Base-by-base conservation (phyloP, 345 rosid genomes). In the Cardiospermum halicacabum region DNA sequence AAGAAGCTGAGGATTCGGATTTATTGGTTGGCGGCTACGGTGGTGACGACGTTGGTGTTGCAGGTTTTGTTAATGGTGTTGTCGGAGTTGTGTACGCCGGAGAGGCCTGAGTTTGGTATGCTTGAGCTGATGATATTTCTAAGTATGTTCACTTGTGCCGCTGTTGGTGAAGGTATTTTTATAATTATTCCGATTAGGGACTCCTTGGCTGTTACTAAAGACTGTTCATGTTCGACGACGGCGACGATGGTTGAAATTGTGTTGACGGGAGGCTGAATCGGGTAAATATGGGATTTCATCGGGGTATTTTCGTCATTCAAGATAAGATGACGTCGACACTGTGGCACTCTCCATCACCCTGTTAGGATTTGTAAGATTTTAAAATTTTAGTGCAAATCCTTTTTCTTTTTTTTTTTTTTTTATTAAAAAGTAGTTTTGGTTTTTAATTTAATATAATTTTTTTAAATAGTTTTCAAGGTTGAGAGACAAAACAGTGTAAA, bases 161-260 rank as follows among this genome's bases (percentile, higher is more conserved):
- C 66, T 0, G 83, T 71, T 0, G 91, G 83, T 34, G 81, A 81
- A 72, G 89, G 79, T 5, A 78, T 88, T 55, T 55, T 88, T 83
- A 82, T 88, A n/a, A 83, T 88, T 55, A 69, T 63, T 61, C 89
- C 95, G 1, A 80, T 82, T 0, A 49, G 64, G 1, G 95, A 88
- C 53, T 78, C 89, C 3, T 69, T 88, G 67, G 80, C 77, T 0
- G 87, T 77, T n/a, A 80, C 75, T 30, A 80, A 64, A 16, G 75
- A 84, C 27, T 24, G 25, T 37, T 45, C 55, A 61, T 22, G 28
- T 30, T 62, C 72, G 19, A 16, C 8, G 36, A 34, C 34, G 66
- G 21, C 37, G 19, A 21, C n/a, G 22, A 32, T 21, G 5, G 45
- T 28, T 37, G 63, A 43, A 40, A 26, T 25, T 3, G 56, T 28